Conservation (phyloP, 768 basidiomycete genomes). For the Leucocoprinus leucothites region DNA sequence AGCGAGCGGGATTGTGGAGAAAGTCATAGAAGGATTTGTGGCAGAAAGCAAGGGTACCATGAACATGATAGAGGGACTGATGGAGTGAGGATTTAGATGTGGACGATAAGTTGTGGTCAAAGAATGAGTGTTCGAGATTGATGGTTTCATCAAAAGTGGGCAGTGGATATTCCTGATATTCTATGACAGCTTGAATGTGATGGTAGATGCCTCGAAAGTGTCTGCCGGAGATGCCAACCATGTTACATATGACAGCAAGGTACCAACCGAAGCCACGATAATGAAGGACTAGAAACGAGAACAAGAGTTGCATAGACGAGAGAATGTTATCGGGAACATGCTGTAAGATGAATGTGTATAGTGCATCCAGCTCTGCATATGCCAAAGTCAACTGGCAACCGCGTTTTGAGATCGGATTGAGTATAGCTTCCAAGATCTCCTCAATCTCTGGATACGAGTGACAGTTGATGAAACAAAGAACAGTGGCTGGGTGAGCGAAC, state of each 20-base stretch:
- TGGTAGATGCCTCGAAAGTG: neutral
- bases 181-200: neutral
- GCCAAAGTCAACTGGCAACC: neutral
- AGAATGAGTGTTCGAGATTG: neutral
- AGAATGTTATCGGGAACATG: neutral
- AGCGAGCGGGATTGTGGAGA: neutral
- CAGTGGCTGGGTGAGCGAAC: neutral
- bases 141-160: neutral
- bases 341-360: neutral
- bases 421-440: neutral
- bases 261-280: neutral
- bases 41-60: neutral
- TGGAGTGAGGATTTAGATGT: neutral
- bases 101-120: too few relatives aligned
- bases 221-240: neutral
- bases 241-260: neutral
- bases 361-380: neutral
- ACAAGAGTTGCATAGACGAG: neutral
- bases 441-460: neutral
- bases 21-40: constrained; percentile 10
- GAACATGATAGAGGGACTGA: neutral
- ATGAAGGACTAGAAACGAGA: neutral
- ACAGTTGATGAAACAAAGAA: neutral
- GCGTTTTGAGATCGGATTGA: neutral
- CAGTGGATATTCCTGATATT: neutral